phyloP scores from a whole-genome alignment of 2,329 filamentous ascomycete species.

The Aureobasidium sp. region DNA sequence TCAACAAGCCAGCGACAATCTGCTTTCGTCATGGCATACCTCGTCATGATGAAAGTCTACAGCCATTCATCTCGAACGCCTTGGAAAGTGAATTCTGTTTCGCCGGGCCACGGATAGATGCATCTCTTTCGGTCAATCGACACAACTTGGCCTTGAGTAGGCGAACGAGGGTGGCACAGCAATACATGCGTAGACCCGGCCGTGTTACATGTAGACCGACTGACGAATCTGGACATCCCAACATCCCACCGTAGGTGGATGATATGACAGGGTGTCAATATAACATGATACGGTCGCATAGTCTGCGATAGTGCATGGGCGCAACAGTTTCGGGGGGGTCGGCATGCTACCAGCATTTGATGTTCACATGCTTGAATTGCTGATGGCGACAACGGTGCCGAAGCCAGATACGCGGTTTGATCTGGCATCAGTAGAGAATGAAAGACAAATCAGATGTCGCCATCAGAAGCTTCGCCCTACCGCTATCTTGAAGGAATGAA shows the following conservation, averaged over 20 bases:
- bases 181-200: background rate
- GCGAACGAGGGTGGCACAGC: constrained; percentile 2
- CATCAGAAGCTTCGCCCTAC: background rate
- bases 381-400: background rate
- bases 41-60: background rate
- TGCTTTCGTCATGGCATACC: background rate
- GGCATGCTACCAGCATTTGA: background rate
- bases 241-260: background rate
- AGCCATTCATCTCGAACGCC: background rate
- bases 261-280: background rate
- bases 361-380: constrained; percentile 8
- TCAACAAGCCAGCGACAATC: background rate
- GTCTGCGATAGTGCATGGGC: background rate
- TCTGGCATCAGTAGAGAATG: background rate
- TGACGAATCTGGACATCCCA: background rate
- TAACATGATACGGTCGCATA: background rate
- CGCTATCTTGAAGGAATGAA: constrained; percentile 2
- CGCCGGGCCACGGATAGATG: background rate
- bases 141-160: background rate
- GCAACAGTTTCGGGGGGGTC: background rate
- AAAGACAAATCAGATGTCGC: background rate
- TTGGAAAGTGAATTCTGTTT: background rate
- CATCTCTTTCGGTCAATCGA: background rate
- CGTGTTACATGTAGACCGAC: background rate
- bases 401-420: constrained; percentile 5